Evolutionary conservation across 257 asterid species (phyloP), one percentile per base, ranked within the genome.

Genomic region (Apocynum venetum): DNA sequence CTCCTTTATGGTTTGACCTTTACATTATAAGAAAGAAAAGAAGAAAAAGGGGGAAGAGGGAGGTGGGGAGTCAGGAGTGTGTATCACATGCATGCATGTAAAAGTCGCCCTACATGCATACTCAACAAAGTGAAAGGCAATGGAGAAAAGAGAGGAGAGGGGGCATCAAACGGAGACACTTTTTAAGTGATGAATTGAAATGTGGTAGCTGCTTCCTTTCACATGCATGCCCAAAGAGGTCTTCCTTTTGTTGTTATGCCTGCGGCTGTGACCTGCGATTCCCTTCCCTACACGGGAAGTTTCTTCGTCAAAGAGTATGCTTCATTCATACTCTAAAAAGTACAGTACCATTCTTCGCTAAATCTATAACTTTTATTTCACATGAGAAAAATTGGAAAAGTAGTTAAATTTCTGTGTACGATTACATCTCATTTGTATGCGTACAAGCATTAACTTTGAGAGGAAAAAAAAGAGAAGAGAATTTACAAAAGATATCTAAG

Each of bases 371-470:
- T 51, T 51, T 51, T 25, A 25, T 35, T 36, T 12, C 25, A 65
- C 71, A 17, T 40, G 47, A 41, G 52, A 57, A 13, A 25, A 56
- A 38, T 0, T 5, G 55, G 6, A 17, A 40, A 11, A 56, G 0
- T 43, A 25, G 0, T 60, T 44, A 25, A 25, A 20, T 35, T 11
- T 44, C 75, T 44, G 15, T 47, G 79, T 76, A 66, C 74, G 74
- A 53, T 11, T 13, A 19, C 47, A 13, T 60, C 73, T 35, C 63
- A 63, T 61, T 64, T 36, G 1, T 9, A 48, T 64, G 64, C 72
- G 73, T 48, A 63, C 72, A 63, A 76, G 79, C 73, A 76, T 44
- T 43, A 19, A 56, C 31, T 61, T 74, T 43, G 41, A 19, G 49
- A 25, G 31, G 31, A 25, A 25, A 25, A 25, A 25, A 25, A 25